phyloP scores from a whole-genome alignment of 2,329 filamentous ascomycete species.

The Claviceps sp. region DNA sequence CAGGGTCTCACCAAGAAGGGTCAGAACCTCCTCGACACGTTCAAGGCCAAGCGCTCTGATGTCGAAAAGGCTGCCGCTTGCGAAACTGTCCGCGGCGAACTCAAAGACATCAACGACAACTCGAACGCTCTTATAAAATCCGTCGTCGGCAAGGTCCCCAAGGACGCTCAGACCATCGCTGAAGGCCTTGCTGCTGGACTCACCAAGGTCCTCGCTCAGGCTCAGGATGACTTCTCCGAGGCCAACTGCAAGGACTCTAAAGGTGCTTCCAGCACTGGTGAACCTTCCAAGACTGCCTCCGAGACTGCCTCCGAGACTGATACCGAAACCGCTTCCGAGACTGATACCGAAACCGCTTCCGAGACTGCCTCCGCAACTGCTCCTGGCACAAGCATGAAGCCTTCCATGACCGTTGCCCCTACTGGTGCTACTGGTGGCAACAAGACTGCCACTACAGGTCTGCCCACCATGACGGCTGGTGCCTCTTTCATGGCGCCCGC shows the following conservation, averaged over 20 bases:
- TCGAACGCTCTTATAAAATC: conserved; percentile 17
- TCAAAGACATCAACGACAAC: conserved; percentile 12
- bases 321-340: conserved; percentile 1
- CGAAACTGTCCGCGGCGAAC: conserved; percentile 12
- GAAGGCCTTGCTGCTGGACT: conserved; percentile 13
- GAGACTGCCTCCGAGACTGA: background rate
- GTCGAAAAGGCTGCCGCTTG: conserved; percentile 17
- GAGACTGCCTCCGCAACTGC: background rate
- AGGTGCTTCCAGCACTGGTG: background rate
- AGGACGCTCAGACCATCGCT: conserved; percentile 16
- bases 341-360: background rate
- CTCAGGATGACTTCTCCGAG: conserved; percentile 14
- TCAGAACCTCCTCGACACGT: conserved; percentile 12
- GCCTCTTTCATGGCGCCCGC: conserved; percentile 9
- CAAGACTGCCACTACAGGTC: background rate
- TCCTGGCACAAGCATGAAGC: conserved; percentile 1
- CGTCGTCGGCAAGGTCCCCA: conserved; percentile 17
- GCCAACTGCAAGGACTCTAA: conserved; percentile 16
- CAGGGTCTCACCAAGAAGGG: conserved; percentile 14
- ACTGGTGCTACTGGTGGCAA: conserved; percentile 1
- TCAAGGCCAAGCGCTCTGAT: conserved; percentile 15
- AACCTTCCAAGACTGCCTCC: background rate
- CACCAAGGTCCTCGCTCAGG: conserved; percentile 11
- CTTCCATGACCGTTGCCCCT: conserved; percentile 2
- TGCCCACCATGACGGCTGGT: conserved; percentile 8